Conservation (phyloP, 2,329 filamentous ascomycete genomes). For the Clonostachys chloroleuca region DNA sequence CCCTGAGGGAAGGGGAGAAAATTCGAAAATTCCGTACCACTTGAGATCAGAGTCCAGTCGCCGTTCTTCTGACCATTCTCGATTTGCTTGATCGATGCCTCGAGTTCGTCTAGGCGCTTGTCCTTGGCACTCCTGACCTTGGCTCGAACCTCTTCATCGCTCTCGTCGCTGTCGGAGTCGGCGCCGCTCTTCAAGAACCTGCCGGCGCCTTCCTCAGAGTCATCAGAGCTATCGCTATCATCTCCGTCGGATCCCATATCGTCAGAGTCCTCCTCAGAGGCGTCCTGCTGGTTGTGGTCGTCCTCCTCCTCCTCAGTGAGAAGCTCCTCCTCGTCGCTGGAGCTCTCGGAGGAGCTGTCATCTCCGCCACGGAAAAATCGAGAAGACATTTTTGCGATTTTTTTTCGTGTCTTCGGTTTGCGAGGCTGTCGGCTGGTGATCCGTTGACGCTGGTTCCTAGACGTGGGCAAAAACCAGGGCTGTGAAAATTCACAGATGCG, state of each 20-base stretch:
- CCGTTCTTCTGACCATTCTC: slow-evolving; percentile 97
- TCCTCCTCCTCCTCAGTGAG: slow-evolving; percentile 51
- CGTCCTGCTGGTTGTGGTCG: slow-evolving; percentile 28
- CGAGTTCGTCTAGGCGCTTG: slow-evolving; percentile 92
- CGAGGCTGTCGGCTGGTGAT: slow-evolving; percentile 3
- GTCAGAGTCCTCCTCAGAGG: slow-evolving; percentile 46
- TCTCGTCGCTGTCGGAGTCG: slow-evolving; percentile 72
- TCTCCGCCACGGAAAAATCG: slow-evolving; percentile 90
- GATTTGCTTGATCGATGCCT: slow-evolving; percentile 83
- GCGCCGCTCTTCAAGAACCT: slow-evolving; percentile 75
- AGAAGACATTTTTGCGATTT: slow-evolving; percentile 74
- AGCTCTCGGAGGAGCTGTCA: slow-evolving; percentile 93
- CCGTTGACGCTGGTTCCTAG: background rate
- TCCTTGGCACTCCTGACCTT: slow-evolving; percentile 97
- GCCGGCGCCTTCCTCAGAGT: slow-evolving; percentile 62
- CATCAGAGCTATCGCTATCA: slow-evolving; percentile 55
- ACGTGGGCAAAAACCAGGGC: background rate
- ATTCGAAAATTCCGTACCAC: slow-evolving; percentile 54
- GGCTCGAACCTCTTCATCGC: slow-evolving; percentile 80
- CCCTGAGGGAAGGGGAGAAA: background rate
- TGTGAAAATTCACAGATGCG: slow-evolving; percentile 3
- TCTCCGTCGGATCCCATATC: slow-evolving; percentile 41
- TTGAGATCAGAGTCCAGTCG: slow-evolving; percentile 91
- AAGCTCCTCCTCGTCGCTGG: slow-evolving; percentile 94
- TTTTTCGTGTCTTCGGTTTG: slow-evolving; percentile 3